Base-by-base conservation (phyloP, 768 basidiomycete genomes). In the Pisolithus marmoratus region DNA sequence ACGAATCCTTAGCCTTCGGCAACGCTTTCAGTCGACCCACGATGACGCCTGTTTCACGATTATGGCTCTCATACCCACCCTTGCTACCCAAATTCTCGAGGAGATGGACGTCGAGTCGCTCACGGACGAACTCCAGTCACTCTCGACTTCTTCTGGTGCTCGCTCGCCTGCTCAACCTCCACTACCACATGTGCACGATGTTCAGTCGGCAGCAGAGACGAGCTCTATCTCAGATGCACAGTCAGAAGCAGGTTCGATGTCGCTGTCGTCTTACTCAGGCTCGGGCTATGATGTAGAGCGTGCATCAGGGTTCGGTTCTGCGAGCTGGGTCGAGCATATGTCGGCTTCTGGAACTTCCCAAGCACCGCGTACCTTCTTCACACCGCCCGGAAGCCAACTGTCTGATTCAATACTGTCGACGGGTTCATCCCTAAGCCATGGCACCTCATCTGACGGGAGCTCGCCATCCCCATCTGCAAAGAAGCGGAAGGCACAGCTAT, bases 81-180 rank as follows among this genome's bases (percentile, higher is more conserved):
- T 91, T 17, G 76, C 81, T 6, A 70, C 77, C 14, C 81, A 84
- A 54, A 74, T 92, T 12, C 67, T 87, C n/a, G 71, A 74, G 22
- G 80, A 79, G 27, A 85, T 92, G 81, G 83, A 92, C 56, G 85
- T 92, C 17, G 90, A 92, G 56, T 72, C 72, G 0, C 68, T 89
- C 12, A 90, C 85, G 0, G 65, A 75, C 15, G 84, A 76, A 55
- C 60, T 82, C 19, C 79, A 79, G 59, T 65, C 71, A 12, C 65
- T 69, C 55, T 79, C 72, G 49, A 76, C 64, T 43, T 63, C 72
- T 3, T 67, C 49, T 51, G 64, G 55, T 38, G 43, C 59, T 26
- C 60, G 56, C 55, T 52, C 48, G 20, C 49, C 49, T 19, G 38
- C 50, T 24, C 48, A 50, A 7, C 55, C 55, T 20, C 48, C 52